Evolutionary conservation across 2,329 filamentous ascomycete genomes (phyloP).

Genomic region (Aspergillus jensenii): DNA sequence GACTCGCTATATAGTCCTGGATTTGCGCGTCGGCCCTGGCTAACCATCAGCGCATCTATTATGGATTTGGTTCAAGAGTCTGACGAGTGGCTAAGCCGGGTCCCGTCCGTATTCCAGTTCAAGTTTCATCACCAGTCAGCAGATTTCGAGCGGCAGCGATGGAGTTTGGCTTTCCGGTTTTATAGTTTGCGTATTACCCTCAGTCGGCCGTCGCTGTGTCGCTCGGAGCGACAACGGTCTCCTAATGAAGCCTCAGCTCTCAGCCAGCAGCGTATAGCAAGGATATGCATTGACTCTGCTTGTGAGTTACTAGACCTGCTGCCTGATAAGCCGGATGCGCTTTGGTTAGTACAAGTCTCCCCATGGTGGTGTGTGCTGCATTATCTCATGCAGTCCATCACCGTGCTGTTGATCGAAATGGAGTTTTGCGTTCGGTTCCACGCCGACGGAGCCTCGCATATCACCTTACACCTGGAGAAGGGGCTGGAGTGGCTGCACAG

Average conservation of each 20-base stretch:
- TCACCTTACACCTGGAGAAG: conserved; percentile 2
- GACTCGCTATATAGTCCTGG: conserved; percentile 39
- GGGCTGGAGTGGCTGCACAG: background rate
- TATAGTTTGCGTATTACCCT: conserved; percentile 28
- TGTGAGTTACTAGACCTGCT: conserved; percentile 35
- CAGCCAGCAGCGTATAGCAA: conserved; percentile 24
- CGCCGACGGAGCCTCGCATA: conserved; percentile 2
- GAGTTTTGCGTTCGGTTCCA: conserved; percentile 8
- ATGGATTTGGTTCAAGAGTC: conserved; percentile 4
- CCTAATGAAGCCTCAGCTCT: conserved; percentile 30
- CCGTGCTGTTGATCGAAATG: conserved; percentile 36
- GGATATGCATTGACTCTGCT: conserved; percentile 38
- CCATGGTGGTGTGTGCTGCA: conserved; percentile 46
- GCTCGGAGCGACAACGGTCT: conserved; percentile 26
- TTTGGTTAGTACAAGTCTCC: conserved; percentile 33
- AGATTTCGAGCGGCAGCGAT: conserved; percentile 31
- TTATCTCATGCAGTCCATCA: conserved; percentile 41
- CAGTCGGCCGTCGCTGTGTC: conserved; percentile 40
- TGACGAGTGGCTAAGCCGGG: conserved; percentile 2
- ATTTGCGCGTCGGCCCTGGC: conserved; percentile 4
- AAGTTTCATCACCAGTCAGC: background rate
- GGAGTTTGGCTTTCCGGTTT: conserved; percentile 40
- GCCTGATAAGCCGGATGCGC: conserved; percentile 25
- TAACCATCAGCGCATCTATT: conserved; percentile 7
- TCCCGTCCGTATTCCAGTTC: conserved; percentile 1